Evolutionary conservation across 805 yeast genomes (phyloP).

Genomic region (Myxozyma lipomycoides): DNA sequence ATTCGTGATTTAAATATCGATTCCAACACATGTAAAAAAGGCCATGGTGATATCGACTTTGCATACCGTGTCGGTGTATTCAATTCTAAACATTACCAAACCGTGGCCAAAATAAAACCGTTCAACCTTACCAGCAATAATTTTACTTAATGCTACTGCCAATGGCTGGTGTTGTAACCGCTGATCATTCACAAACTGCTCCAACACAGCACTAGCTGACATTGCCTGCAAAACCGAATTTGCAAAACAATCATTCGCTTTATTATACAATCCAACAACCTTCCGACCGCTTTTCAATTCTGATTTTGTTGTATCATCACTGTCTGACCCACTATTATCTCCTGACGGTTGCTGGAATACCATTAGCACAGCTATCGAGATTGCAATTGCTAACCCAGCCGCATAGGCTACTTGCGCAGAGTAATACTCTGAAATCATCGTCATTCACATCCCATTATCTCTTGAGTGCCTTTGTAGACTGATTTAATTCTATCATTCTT

Average conservation of each 20-base stretch:
- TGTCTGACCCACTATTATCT: not conserved
- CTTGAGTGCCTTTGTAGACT: too few species aligned
- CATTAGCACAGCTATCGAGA: too few species aligned
- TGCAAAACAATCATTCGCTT: constrained; percentile 88
- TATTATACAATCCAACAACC: constrained; percentile 79
- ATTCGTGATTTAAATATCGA: constrained; percentile 66
- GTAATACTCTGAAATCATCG: too few species aligned
- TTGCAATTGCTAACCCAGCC: not conserved
- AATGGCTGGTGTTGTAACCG: constrained; percentile 16
- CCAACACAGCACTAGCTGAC: constrained; percentile 17
- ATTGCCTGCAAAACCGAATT: constrained; percentile 69
- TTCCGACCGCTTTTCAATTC: too few species aligned
- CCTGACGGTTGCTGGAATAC: too few species aligned
- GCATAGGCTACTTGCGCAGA: too few species aligned
- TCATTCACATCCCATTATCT: too few species aligned
- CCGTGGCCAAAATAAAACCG: too few species aligned
- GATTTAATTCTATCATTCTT: too few species aligned
- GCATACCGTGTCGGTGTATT: constrained; percentile 58
- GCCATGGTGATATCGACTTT: constrained; percentile 68
- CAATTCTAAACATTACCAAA: too few species aligned
- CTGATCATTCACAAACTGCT: constrained; percentile 16
- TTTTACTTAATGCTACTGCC: constrained; percentile 19
- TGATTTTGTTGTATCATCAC: not conserved
- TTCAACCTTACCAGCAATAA: constrained; percentile 16
- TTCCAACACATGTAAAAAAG: constrained; percentile 70